These are phyloP conservation scores for Phaeoacremonium minimum DNA, from an alignment of 2,329 filamentous ascomycete species.

Conservation along the genomic window DNA sequence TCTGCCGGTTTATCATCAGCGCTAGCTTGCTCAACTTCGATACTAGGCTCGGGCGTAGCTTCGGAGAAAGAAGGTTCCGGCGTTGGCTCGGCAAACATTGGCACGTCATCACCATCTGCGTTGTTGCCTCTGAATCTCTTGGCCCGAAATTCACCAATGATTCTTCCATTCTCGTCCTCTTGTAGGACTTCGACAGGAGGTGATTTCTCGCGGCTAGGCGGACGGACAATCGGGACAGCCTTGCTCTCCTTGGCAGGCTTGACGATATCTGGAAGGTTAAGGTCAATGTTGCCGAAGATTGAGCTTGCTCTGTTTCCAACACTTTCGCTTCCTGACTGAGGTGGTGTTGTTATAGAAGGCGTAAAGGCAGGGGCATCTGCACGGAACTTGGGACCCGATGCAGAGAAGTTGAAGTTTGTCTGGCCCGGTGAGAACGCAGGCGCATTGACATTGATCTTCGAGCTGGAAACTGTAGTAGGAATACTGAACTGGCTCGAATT, in stretches of 20 bases:
- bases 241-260: slow-evolving; percentile 72
- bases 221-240: slow-evolving; percentile 75
- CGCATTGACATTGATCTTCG: slow-evolving; percentile 65
- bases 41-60: slow-evolving; percentile 27
- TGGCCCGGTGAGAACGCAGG: slow-evolving; percentile 67
- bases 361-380: slow-evolving; percentile 75
- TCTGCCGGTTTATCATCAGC: slow-evolving; percentile 17
- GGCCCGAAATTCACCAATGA: slow-evolving; percentile 62
- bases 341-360: slow-evolving; percentile 49
- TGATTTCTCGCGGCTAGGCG: slow-evolving; percentile 40
- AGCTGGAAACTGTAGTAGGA: slow-evolving; percentile 28
- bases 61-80: slow-evolving; percentile 54
- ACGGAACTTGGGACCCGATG: slow-evolving; percentile 64
- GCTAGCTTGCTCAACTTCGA: slow-evolving; percentile 22
- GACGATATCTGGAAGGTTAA: slow-evolving; percentile 56
- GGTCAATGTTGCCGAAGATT: slow-evolving; percentile 68
- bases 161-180: slow-evolving; percentile 56
- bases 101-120: slow-evolving; percentile 67
- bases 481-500: slow-evolving; percentile 35
- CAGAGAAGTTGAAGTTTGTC: slow-evolving; percentile 65
- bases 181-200: slow-evolving; percentile 13
- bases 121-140: slow-evolving; percentile 69
- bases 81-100: slow-evolving; percentile 64
- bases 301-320: slow-evolving; percentile 36
- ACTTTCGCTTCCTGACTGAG: slow-evolving; percentile 38